Base-by-base conservation (phyloP, 768 basidiomycete genomes). In the Termitomyces sp. region DNA sequence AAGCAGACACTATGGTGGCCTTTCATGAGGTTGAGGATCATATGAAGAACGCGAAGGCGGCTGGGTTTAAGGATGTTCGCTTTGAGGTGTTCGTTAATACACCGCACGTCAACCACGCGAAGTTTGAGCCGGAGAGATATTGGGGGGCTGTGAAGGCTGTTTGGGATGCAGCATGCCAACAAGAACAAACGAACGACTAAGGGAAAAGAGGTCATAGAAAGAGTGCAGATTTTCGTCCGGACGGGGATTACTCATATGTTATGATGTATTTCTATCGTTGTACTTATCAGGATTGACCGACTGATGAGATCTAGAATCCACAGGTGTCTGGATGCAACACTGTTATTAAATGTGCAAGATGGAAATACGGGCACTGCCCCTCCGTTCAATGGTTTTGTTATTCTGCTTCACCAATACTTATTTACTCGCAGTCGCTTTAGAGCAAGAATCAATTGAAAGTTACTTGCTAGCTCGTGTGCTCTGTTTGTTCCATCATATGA, bases 31-130 rank as follows among this genome's bases (percentile, higher is more conserved):
- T 81, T 1, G 74, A 77, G 56, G 66, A 51, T 17, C 81, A 82
- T 69, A 73, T 71, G 0, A 60, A 62, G 10, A 62, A 70, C 15
- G 76, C 74, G 40, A 68, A 66, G 60, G 64, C 60, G 42, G 66
- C 50, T 10, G 80, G 80, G 4, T 65, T 58, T 42, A 65, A 45
- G 10, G 37, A 73, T 54, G 73, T 79, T 11, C 68, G 66, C 14
- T 49, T 61, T 46, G 73, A 79, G 60, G 67, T 70, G n/a, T 84
- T 77, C 60, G 74, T 75, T 10, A 70, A 74, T 42, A 78, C 77
- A 10, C 64, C 72, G 14, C 81, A 84, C 70, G 81, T 83, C 46
- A 73, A 76, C 0, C 82, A 82, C 73, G 79, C 78, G 0, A 77
- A 73, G 50, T 65, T 69, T 8, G 70, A 82, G 64, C 81, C 81